Base-by-base conservation (phyloP, 2,329 filamentous ascomycete species). In the Pseudocercospora pini-densiflorae region DNA sequence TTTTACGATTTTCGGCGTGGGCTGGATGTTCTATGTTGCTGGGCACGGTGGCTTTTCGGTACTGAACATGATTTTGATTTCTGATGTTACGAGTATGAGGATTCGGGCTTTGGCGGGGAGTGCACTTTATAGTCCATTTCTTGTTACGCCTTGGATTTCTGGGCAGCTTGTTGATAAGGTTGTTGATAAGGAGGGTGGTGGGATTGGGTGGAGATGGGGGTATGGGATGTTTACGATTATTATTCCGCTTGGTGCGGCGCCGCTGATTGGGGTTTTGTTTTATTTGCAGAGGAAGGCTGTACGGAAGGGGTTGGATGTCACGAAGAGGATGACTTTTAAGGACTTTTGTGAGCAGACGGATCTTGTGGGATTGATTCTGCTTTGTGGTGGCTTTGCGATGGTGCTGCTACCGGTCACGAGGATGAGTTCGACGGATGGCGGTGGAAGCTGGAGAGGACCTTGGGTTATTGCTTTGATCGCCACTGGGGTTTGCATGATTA, bases 381-480 rank as follows among this genome's bases (percentile, higher is more conserved):
- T 87, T 36, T 81, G 79, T 21, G 81, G 79, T 33, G 84, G 84
- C 0, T 83, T 85, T 64, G 79, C 82, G 0, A 73, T 84, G 65
- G 66, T 85, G 1, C 75, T 86, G n/a, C 73, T 86, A 1, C 84
- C 84, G 0, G 75, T 85, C 43, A 82, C 82, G 0, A 77, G 81
- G 0, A 80, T 80, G 23, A 78, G 77, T 5, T 72, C 80, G 1
- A 73, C 58, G 8, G 58, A 61, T 21, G 43, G 75, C 24, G 73
- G 43, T 14, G 60, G 62, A 21, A 53, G 78, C 58, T 85, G 83
- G 82, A 75, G 73, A 5, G 83, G 82, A 0, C 79, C 80, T 0
- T 86, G 80, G 76, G 73, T 86, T 9, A 78, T 79, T 59, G 79
- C 76, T 21, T 71, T 85, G 16, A 82, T 86, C 55, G 79, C 77